Percentiles rank a stretch among this genome's conserved stretches.
phyloP scores from a whole-genome alignment of 108 stramenopile species.

The Aureococcus anophagefferens region DNA sequence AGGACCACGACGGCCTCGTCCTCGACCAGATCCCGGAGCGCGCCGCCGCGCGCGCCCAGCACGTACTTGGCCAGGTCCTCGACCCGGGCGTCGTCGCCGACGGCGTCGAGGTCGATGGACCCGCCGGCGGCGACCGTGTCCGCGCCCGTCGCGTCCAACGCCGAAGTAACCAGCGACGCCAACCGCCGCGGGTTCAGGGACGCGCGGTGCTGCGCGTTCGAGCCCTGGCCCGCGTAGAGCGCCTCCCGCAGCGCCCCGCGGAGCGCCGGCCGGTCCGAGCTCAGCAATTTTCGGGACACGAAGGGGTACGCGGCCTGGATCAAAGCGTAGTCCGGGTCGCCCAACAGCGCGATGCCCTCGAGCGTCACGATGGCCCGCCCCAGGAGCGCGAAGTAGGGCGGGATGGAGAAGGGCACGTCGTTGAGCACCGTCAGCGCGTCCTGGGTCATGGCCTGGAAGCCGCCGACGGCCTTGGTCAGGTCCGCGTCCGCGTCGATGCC shows the following conservation, averaged over 20 bases:
- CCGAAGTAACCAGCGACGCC: conserved; percentile 67
- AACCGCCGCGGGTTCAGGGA: conserved; percentile 62
- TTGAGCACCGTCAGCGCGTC: conserved; percentile 78
- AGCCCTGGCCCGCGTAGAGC: conserved; percentile 38
- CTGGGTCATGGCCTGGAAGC: conserved; percentile 63
- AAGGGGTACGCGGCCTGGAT: conserved; percentile 79
- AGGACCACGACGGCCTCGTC: neutral
- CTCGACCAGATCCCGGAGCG: neutral
- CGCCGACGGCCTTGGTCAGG: conserved; percentile 57
- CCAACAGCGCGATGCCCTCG: conserved; percentile 74
- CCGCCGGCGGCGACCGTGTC: conserved; percentile 57
- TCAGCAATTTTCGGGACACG: conserved; percentile 69
- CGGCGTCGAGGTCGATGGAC: conserved; percentile 71
- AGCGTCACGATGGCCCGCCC: conserved; percentile 77
- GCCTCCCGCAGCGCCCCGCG: conserved; percentile 71
- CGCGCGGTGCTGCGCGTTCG: conserved; percentile 27
- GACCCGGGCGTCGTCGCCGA: conserved; percentile 64
- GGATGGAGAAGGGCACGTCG: conserved; percentile 75
- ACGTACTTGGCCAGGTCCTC: no score
- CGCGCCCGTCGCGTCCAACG: conserved; percentile 37
- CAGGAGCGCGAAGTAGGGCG: conserved; percentile 68
- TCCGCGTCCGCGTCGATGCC: conserved; percentile 61
- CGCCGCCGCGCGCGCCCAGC: neutral
- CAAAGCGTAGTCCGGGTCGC: conserved; percentile 69
- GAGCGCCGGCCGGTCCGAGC: conserved; percentile 61